A percentile compares a stretch with the other conserved stretches of the same genome.
Evolutionary conservation across 2,329 filamentous ascomycete species (phyloP).

Genomic region (Exophiala phaeomuriformis): DNA sequence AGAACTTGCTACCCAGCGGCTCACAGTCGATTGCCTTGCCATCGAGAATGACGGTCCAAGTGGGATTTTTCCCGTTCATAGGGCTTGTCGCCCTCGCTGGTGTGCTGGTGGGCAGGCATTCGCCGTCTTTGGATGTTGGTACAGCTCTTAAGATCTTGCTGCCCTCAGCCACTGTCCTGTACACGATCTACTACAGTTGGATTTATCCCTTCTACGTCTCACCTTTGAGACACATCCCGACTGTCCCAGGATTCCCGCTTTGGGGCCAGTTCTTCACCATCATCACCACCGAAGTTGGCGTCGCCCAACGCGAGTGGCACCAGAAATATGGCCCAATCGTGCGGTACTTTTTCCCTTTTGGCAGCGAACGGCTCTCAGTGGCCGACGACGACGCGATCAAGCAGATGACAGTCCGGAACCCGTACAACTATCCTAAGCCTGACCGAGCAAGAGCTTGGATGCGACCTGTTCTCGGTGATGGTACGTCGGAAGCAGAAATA

Average conservation of each 20-base stretch:
- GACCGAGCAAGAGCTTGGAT: conserved; percentile 37
- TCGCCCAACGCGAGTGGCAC: conserved; percentile 38
- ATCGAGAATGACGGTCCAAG: conserved; percentile 2
- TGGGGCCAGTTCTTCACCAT: conserved; percentile 41
- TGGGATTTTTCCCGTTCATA: conserved; percentile 6
- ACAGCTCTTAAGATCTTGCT: conserved; percentile 1
- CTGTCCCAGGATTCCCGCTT: conserved; percentile 37
- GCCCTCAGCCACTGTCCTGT: conserved; percentile 2
- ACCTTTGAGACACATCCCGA: conserved; percentile 51
- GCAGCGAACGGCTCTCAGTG: conserved; percentile 39
- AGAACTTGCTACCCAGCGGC: not conserved
- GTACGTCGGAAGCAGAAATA: not conserved
- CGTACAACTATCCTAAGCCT: conserved; percentile 38
- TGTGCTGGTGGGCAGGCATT: not conserved
- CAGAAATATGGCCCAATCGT: conserved; percentile 33
- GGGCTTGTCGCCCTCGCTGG: not conserved
- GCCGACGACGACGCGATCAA: conserved; percentile 41
- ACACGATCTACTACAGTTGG: conserved; percentile 21
- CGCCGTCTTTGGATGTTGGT: not conserved
- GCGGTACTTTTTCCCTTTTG: conserved; percentile 43
- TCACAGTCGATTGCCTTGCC: not conserved
- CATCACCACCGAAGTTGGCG: conserved; percentile 38
- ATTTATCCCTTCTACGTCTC: conserved; percentile 54
- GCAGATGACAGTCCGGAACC: conserved; percentile 41
- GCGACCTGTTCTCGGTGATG: conserved; percentile 39